Conservation (phyloP, 306 rosid genomes). For the Pterocarpus santalinus region DNA sequence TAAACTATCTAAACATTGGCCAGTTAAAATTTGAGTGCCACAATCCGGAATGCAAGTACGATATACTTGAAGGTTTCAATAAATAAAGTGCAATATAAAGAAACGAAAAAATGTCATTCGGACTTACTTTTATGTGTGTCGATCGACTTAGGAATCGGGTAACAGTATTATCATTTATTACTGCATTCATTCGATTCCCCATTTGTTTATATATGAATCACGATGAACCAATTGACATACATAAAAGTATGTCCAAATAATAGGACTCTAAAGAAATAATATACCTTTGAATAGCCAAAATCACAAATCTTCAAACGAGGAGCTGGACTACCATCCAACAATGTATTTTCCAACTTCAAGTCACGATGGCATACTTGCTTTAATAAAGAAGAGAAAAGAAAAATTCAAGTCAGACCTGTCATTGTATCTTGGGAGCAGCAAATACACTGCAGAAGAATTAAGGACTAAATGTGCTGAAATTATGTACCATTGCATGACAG, state of each 20-base stretch:
- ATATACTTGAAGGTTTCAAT: not conserved
- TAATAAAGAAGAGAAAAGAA: conserved; percentile 45
- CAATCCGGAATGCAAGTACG: not conserved
- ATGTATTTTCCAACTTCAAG: conserved; percentile 91
- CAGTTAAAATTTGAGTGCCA: conserved; percentile 11
- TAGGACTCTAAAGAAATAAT: too few relatives aligned
- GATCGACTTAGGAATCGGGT: too few relatives aligned
- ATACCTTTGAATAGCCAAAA: conserved; percentile 95
- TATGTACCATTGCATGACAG: conserved; percentile 86
- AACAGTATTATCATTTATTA: too few relatives aligned
- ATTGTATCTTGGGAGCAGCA: conserved; percentile 1
- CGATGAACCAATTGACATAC: too few relatives aligned
- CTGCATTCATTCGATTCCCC: too few relatives aligned
- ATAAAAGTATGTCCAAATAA: too few relatives aligned
- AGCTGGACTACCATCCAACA: conserved; percentile 94
- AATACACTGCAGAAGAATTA: not conserved
- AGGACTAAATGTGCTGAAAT: not conserved
- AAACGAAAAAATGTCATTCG: not conserved
- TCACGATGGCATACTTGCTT: conserved; percentile 98
- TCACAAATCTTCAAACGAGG: conserved; percentile 97
- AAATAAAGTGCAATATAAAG: conserved; percentile 14
- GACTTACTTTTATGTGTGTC: too few relatives aligned
- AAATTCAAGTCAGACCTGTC: conserved; percentile 37
- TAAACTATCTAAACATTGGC: conserved; percentile 22
- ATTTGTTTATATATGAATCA: too few relatives aligned